Evolutionary conservation across 1,284 basidiomycete species (phyloP), one percentile per base, ranked within the genome.

Genomic region (Phaffia rhodozyma): DNA sequence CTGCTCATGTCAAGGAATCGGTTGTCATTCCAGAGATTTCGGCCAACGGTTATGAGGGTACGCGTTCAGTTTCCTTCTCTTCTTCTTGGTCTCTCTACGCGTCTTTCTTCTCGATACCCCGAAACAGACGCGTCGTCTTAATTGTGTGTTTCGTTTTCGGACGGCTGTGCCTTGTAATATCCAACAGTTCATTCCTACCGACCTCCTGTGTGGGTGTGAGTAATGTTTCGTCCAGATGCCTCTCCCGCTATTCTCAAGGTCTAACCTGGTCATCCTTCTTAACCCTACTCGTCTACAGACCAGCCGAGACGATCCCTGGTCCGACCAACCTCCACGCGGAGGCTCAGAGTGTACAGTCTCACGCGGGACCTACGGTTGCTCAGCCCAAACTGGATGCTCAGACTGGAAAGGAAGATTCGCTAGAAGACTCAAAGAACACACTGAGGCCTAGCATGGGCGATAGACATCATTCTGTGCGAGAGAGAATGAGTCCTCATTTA

Each of bases 401-500:
- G 3, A 21, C 59, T 21, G n/a, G 29, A 3, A 21, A 60, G 5
- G 30, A 30, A 3, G 30, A 30, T 48, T 32, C 43, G 25, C 18
- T 48, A 11, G 30, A 38, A 38, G 47, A 29, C 3, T 47, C 13
- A 21, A 30, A 9, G 47, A 11, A 23, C 5, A 38, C 27, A 16
- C 11, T 21, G 25, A 30, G 62, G 55, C 63, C 52, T 34, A 48
- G 27, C 6, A 25, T 51, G 43, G 43, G 43, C 2, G 50, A 65
- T 32, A 66, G 68, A 59, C 72, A 73, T 62, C 70, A 68, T 67
- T 70, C 69, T 47, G 70, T 71, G 0, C 50, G 47, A 25, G 68
- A 71, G 55, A 67, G 65, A 47, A 78, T 78, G 77, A 63, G 71
- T 3, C 77, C 77, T 2, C 76, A 77, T 68, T 69, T 78, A 7